Conservation (phyloP, 2,329 filamentous ascomycete genomes). For the Penicillium oxalicum region DNA sequence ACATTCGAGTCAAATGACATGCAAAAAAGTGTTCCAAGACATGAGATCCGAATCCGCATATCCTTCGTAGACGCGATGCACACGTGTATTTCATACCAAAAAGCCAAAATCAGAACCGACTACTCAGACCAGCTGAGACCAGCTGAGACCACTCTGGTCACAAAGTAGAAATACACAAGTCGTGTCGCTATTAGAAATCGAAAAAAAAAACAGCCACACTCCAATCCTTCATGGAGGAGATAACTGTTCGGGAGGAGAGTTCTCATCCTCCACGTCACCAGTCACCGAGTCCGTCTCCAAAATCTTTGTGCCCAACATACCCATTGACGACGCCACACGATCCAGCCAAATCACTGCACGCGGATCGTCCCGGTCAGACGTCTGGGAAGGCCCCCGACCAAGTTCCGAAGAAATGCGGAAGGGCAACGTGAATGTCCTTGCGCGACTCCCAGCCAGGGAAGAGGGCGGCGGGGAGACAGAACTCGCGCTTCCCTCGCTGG, state of each 20-base stretch:
- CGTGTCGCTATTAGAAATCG: too few species aligned
- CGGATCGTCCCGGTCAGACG: constrained; percentile 19
- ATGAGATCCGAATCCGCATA: too few species aligned
- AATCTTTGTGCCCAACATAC: constrained; percentile 24
- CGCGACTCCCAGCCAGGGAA: neutral
- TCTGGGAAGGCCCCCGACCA: constrained; percentile 17
- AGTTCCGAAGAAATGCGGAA: constrained; percentile 27
- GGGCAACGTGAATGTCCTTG: constrained; percentile 11
- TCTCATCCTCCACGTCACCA: constrained; percentile 1
- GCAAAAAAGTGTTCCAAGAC: too few species aligned
- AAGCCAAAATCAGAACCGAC: too few species aligned
- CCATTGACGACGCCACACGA: constrained; percentile 30
- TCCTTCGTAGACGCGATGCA: too few species aligned
- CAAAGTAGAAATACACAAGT: too few species aligned
- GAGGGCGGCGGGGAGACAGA: constrained; percentile 2
- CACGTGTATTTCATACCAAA: too few species aligned
- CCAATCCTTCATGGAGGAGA: too few species aligned
- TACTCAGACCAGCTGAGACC: too few species aligned
- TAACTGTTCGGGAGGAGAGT: neutral
- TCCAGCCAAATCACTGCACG: constrained; percentile 27
- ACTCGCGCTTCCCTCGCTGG: constrained; percentile 9
- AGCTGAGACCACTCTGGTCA: too few species aligned
- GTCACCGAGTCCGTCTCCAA: neutral
- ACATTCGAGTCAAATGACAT: too few species aligned
- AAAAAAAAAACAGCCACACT: too few species aligned